Evolutionary conservation across 1,284 basidiomycete genomes (phyloP).

Genomic region (Erythrobasidium hasegawianum): DNA sequence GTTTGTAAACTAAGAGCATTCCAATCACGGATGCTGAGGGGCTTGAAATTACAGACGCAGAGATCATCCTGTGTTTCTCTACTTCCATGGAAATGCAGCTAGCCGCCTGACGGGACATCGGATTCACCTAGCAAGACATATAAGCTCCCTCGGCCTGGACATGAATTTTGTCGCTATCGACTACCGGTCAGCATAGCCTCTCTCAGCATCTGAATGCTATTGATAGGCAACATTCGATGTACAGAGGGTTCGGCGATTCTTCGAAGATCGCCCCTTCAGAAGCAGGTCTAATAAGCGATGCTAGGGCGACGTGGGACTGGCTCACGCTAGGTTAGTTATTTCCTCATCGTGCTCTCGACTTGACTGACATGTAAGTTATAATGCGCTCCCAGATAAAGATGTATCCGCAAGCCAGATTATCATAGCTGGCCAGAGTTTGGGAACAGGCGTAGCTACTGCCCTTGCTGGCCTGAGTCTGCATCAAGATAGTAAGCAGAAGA

Average conservation of each 20-base stretch:
- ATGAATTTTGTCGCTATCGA: slow-evolving; percentile 39
- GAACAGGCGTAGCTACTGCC: slow-evolving; percentile 69
- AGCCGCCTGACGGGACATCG: slow-evolving; percentile 67
- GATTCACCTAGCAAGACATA: slow-evolving; percentile 50
- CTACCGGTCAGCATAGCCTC: slow-evolving; percentile 53
- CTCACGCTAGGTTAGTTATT: slow-evolving; percentile 56
- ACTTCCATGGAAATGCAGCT: slow-evolving; percentile 84
- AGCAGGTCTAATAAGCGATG: slow-evolving; percentile 69
- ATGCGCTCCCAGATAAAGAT: slow-evolving; percentile 23
- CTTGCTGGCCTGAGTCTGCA: slow-evolving; percentile 59
- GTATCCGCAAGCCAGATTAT: slow-evolving; percentile 61
- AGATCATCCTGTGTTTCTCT: slow-evolving; percentile 52
- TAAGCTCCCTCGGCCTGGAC: slow-evolving; percentile 19
- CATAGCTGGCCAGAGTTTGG: slow-evolving; percentile 74
- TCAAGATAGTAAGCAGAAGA: slow-evolving; percentile 51
- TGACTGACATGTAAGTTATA: slow-evolving; percentile 29
- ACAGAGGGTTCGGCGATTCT: slow-evolving; percentile 83
- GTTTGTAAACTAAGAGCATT: neutral
- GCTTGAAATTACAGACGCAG: no score
- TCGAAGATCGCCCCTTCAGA: slow-evolving; percentile 66
- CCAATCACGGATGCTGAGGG: no score
- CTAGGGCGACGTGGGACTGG: slow-evolving; percentile 76
- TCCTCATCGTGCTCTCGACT: neutral
- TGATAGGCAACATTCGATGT: no score
- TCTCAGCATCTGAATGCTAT: neutral